phyloP scores from a whole-genome alignment of 768 basidiomycete species.

The Lactifluus volemus region DNA sequence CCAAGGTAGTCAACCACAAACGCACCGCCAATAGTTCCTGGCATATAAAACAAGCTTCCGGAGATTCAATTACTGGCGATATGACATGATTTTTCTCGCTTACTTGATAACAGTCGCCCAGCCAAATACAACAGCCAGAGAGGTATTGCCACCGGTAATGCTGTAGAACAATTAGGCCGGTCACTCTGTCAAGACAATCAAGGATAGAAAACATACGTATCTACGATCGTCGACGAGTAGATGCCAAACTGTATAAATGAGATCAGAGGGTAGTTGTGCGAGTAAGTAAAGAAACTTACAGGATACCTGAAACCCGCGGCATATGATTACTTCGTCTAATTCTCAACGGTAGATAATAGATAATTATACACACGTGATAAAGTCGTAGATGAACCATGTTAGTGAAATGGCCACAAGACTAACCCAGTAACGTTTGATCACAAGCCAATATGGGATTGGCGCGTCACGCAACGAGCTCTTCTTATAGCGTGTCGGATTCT shows the following conservation, averaged over 20 bases:
- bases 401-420: conserved; percentile 66
- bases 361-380: conserved; percentile 49
- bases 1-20: conserved; percentile 69
- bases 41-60: conserved; percentile 55
- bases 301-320: conserved; percentile 40
- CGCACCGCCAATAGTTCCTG: conserved; percentile 63
- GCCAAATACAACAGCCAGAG: conserved; percentile 60
- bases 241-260: conserved; percentile 53
- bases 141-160: conserved; percentile 44
- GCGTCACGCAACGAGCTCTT: conserved; percentile 73
- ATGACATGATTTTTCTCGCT: conserved; percentile 24
- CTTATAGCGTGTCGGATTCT: conserved; percentile 65
- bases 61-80: conserved; percentile 23
- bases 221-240: conserved; percentile 69
- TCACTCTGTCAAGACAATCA: not conserved
- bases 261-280: conserved; percentile 4
- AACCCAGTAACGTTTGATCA: conserved; percentile 74
- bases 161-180: conserved; percentile 26
- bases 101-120: conserved; percentile 85
- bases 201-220: conserved; percentile 36
- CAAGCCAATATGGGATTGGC: conserved; percentile 64
- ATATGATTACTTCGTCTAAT: not conserved
- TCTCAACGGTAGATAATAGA: not conserved
- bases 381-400: conserved; percentile 82
- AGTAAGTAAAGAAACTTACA: conserved; percentile 30